Evolutionary conservation across 139 green algal genomes (phyloP).

Genomic region (Picochlorum sp.): DNA sequence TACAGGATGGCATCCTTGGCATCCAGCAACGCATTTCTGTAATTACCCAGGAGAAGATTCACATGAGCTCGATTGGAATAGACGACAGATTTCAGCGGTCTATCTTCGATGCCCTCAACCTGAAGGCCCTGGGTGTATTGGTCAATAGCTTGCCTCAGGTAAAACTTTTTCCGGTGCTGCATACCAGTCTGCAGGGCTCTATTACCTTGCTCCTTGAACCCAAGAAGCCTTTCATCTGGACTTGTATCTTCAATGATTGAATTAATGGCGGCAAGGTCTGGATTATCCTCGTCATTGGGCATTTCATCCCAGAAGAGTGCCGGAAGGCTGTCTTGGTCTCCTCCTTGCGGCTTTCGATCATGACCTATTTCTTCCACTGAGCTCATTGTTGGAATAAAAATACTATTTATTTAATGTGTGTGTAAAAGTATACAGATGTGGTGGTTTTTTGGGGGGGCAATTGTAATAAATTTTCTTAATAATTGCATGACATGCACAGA

Average conservation of each 20-base stretch:
- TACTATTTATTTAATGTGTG: too few relatives aligned
- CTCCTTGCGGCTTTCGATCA: too few relatives aligned
- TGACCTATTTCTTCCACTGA: too few relatives aligned
- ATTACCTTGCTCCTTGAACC: slow-evolving; percentile 73
- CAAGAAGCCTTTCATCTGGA: slow-evolving; percentile 57
- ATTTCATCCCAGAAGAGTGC: slow-evolving; percentile 63
- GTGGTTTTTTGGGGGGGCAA: too few relatives aligned
- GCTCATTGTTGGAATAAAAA: too few relatives aligned
- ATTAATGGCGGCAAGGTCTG: slow-evolving; percentile 54
- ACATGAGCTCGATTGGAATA: slow-evolving; percentile 71
- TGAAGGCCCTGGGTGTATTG: slow-evolving; percentile 63
- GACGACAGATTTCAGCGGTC: slow-evolving; percentile 38
- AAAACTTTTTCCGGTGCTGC: slow-evolving; percentile 61
- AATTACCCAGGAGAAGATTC: slow-evolving; percentile 69
- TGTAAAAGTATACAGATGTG: too few relatives aligned
- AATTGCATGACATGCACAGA: too few relatives aligned
- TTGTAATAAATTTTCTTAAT: too few relatives aligned
- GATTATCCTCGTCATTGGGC: slow-evolving; percentile 50
- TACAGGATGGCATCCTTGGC: slow-evolving; percentile 29
- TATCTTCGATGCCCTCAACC: slow-evolving; percentile 17
- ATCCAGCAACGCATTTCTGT: slow-evolving; percentile 59
- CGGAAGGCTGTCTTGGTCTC: slow-evolving; percentile 26
- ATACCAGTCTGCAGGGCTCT: slow-evolving; percentile 55
- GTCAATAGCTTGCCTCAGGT: slow-evolving; percentile 59
- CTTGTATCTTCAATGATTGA: slow-evolving; percentile 60